These are phyloP conservation scores for Aspergillus intermedius DNA, from an alignment of 2,329 filamentous ascomycete genomes.

Conservation along the genomic window DNA sequence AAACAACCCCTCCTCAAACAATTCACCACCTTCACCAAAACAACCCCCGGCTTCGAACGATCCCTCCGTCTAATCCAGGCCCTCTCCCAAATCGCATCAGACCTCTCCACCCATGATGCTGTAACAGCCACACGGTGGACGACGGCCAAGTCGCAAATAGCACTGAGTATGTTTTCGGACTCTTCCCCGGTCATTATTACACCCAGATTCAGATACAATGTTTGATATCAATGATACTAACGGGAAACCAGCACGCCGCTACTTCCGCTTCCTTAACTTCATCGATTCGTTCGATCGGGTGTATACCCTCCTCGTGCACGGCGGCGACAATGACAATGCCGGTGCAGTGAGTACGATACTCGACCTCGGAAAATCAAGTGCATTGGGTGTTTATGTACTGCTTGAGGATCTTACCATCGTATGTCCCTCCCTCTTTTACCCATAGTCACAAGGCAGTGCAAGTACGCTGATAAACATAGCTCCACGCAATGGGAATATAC, in stretches of 20 bases:
- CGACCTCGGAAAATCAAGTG: slow-evolving; percentile 50
- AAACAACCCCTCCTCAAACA: slow-evolving; percentile 11
- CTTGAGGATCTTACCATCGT: slow-evolving; percentile 58
- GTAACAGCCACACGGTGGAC: slow-evolving; percentile 29
- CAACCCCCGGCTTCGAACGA: slow-evolving; percentile 32
- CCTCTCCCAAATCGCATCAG: slow-evolving; percentile 26
- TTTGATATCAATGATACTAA: slow-evolving; percentile 2
- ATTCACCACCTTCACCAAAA: slow-evolving; percentile 27
- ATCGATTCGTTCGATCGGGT: slow-evolving; percentile 51
- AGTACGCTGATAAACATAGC: slow-evolving; percentile 16
- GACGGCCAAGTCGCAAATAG: slow-evolving; percentile 35
- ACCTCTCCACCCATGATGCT: slow-evolving; percentile 17
- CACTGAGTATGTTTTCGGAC: slow-evolving; percentile 30
- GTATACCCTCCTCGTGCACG: slow-evolving; percentile 34
- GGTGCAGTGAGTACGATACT: slow-evolving; percentile 34
- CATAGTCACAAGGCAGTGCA: slow-evolving; percentile 15
- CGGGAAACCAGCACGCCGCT: slow-evolving; percentile 44
- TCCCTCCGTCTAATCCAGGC: slow-evolving; percentile 35
- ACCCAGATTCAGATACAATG: neutral
- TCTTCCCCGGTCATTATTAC: neutral
- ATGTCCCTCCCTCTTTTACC: slow-evolving; percentile 30
- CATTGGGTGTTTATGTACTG: slow-evolving; percentile 59
- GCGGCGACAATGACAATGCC: slow-evolving; percentile 5
- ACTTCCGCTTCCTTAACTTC: slow-evolving; percentile 62
- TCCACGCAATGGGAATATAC: slow-evolving; percentile 46